Evolutionary conservation across 2,329 filamentous ascomycete species (phyloP), one percentile per base, ranked within the genome.

Genomic region (Nannizzia gypsea): DNA sequence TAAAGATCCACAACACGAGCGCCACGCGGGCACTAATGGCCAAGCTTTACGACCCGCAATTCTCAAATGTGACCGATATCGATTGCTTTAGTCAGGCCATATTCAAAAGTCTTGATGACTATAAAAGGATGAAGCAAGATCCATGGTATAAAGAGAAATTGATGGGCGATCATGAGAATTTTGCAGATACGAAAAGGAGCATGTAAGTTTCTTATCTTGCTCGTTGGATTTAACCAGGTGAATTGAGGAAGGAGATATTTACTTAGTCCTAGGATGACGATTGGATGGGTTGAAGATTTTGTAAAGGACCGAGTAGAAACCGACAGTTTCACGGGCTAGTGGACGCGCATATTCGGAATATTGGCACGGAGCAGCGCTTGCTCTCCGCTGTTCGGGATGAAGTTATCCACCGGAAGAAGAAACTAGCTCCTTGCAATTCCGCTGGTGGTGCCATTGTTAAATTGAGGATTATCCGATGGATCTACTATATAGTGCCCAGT

Each of bases 81-180:
- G 40, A 44, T 20, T 8, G 40, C 13, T n/a, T 44, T 15, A 20
- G 11, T 5, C 40, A 44, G 17, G 40, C n/a, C 4, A 5, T 34
- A 72, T 76, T 60, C 71, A 71, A 2, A 1, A 22, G 2, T 44
- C 57, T 81, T 0, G 74, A 78, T 3, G 71, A 78, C 60, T 81
- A 77, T 65, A 76, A 76, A 65, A 63, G 66, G 5, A 77, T 81
- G 71, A 79, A 80, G 65, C 59, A 74, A 13, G 78, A 81, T 65
- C 75, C 77, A 2, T 78, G 69, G 68, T 81, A 78, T 63, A 76
- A 77, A 67, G 64, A 77, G 62, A 69, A 76, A 60, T 61, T 81
- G 17, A 63, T 73, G 0, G 65, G 65, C 1, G 78, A 80, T 63
- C 77, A 80, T 66, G 74, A 77, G 63, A 76, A 76, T 2, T 80